A percentile compares a stretch with the other conserved stretches of the same genome.
Evolutionary conservation across 306 rosid species (phyloP).

Genomic region (Rosa multiflora): DNA sequence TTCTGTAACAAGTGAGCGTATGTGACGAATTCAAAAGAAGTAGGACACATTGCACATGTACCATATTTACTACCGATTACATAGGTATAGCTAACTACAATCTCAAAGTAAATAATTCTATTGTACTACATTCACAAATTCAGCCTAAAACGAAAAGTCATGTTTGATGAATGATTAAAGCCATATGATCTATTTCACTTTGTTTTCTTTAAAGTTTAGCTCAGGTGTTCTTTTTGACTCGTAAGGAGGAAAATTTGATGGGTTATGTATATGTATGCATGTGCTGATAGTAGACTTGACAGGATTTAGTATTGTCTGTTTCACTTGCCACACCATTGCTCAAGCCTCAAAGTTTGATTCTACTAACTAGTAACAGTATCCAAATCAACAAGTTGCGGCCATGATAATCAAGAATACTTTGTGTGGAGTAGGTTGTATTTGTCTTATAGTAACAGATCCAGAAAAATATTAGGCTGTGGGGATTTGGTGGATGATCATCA

Average conservation of each 20-base stretch:
- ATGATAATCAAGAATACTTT: background rate
- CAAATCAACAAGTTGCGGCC: conserved; percentile 2
- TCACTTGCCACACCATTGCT: background rate
- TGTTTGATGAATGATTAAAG: conserved; percentile 62
- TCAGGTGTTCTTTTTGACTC: conserved; percentile 56
- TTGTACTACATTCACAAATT: background rate
- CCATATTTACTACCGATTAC: background rate
- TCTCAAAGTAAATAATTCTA: background rate
- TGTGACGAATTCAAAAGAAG: conserved; percentile 10
- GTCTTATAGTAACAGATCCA: background rate
- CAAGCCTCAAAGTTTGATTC: conserved; percentile 11
- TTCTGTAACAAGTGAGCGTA: conserved; percentile 20
- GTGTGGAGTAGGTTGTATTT: conserved; percentile 1
- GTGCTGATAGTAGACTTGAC: background rate
- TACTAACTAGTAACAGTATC: background rate
- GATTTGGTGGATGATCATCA: background rate
- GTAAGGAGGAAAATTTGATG: background rate
- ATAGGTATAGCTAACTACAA: background rate
- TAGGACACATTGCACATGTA: background rate
- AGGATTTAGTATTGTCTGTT: background rate
- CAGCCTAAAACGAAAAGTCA: conserved; percentile 26
- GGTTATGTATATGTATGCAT: background rate
- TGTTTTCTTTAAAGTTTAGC: conserved; percentile 29
- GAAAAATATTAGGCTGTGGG: background rate
- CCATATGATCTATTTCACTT: conserved; percentile 31